These are phyloP conservation scores for Paulownia fortunei DNA, from an alignment of 257 asterid genomes.

Conservation along the genomic window DNA sequence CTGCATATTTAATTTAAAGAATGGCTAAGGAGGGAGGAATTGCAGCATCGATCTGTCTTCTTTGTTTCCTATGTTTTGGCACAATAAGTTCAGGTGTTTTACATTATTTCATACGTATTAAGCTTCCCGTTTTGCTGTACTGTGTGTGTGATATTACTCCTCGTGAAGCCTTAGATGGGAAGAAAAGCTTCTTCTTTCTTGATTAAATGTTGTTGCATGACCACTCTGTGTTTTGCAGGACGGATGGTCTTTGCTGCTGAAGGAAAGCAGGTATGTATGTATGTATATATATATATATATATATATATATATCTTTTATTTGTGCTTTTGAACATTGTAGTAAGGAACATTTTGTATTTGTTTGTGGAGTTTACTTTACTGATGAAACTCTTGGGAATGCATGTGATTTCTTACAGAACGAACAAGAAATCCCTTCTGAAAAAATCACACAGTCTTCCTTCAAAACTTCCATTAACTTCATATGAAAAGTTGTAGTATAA, in stretches of 20 bases:
- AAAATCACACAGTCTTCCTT: background rate
- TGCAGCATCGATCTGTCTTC: background rate
- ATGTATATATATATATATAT: too few species aligned
- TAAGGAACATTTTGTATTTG: too few species aligned
- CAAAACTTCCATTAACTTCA: background rate
- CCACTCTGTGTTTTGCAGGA: conserved; percentile 22
- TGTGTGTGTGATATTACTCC: too few species aligned
- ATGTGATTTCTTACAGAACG: background rate
- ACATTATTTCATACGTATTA: background rate
- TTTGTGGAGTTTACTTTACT: too few species aligned
- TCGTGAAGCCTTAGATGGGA: background rate
- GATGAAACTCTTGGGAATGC: too few species aligned
- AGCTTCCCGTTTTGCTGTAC: background rate
- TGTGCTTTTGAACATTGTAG: too few species aligned
- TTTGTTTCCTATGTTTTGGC: conserved; percentile 13
- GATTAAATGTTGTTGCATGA: too few species aligned
- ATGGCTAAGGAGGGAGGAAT: conserved; percentile 16
- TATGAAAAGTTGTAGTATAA: too few species aligned
- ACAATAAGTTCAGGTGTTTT: background rate
- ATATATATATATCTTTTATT: too few species aligned
- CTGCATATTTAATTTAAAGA: conserved; percentile 5
- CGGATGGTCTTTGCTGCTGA: conserved; percentile 22
- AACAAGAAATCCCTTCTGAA: too few species aligned
- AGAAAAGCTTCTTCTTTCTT: background rate
- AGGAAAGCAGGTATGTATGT: conserved; percentile 19